Conservation (phyloP, 1,139 yeast species). For the Pichia sp. region DNA sequence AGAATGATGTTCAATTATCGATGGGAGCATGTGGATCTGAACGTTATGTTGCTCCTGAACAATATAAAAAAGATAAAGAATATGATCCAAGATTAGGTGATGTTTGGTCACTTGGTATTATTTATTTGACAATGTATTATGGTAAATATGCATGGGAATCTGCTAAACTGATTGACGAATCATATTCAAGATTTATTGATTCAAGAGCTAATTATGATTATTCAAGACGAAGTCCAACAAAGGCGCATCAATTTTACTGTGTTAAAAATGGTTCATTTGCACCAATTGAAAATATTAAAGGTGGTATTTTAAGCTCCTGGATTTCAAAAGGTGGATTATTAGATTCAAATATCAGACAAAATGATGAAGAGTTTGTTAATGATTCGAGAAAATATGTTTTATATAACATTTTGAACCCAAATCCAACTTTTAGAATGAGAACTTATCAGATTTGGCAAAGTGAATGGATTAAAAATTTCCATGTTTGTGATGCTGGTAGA, state of each 20-base stretch:
- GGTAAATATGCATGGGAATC: slow-evolving; percentile 49
- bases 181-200: slow-evolving; percentile 29
- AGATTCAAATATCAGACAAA: slow-evolving; percentile 10
- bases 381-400: slow-evolving; percentile 44
- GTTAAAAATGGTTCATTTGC: slow-evolving; percentile 28
- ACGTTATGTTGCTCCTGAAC: slow-evolving; percentile 73
- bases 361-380: slow-evolving; percentile 23
- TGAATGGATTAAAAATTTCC: slow-evolving; percentile 30
- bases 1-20: slow-evolving; percentile 44
- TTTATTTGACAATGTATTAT: slow-evolving; percentile 46
- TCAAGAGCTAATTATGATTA: slow-evolving; percentile 30
- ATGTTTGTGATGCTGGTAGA: slow-evolving; percentile 32
- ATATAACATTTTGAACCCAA: slow-evolving; percentile 53
- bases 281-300: slow-evolving; percentile 29
- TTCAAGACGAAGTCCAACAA: slow-evolving; percentile 17
- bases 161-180: slow-evolving; percentile 35
- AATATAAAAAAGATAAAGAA: slow-evolving; percentile 37
- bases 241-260: slow-evolving; percentile 27
- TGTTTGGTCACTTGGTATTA: slow-evolving; percentile 64
- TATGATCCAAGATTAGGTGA: slow-evolving; percentile 60
- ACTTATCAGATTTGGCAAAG: slow-evolving; percentile 32
- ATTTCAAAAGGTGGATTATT: slow-evolving; percentile 13
- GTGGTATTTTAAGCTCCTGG: slow-evolving; percentile 23
- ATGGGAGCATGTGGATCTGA: slow-evolving; percentile 69
- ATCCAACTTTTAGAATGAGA: slow-evolving; percentile 42